Percentiles rank a stretch among this genome's conserved stretches.
Evolutionary conservation across 345 rosid genomes (phyloP).

Genomic region (Bretschneidera sinensis): DNA sequence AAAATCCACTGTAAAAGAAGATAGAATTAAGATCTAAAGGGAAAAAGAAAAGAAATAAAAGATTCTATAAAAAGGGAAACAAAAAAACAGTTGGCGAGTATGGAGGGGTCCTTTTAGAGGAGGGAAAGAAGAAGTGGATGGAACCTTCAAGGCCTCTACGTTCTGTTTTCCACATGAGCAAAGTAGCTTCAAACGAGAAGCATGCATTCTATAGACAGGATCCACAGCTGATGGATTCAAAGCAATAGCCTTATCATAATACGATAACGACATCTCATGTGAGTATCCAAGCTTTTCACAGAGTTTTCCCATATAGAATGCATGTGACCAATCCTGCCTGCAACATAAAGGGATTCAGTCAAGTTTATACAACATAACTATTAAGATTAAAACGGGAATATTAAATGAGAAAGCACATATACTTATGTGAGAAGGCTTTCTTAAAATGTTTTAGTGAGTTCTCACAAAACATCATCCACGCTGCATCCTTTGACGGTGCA

Average conservation of each 20-base stretch:
- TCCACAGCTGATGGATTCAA: conserved; percentile 86
- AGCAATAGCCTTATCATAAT: conserved; percentile 70
- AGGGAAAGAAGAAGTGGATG: conserved; percentile 8
- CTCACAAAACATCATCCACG: conserved; percentile 71
- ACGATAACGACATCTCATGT: conserved; percentile 56
- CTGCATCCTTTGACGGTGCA: conserved; percentile 73
- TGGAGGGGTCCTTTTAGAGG: not conserved
- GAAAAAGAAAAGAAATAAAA: too few species aligned
- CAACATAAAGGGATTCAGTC: conserved; percentile 14
- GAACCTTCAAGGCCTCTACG: conserved; percentile 72
- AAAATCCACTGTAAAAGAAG: not conserved
- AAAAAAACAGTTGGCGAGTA: not conserved
- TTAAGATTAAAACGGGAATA: conserved; percentile 14
- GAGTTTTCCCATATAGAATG: conserved; percentile 96
- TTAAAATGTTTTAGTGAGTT: conserved; percentile 84
- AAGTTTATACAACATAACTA: conserved; percentile 1
- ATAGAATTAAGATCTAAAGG: not conserved
- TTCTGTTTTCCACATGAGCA: conserved; percentile 59
- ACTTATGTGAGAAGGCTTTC: conserved; percentile 84
- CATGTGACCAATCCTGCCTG: conserved; percentile 98
- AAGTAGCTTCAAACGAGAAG: conserved; percentile 88
- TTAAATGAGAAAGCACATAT: conserved; percentile 18
- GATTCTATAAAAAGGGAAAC: not conserved
- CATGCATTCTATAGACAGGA: conserved; percentile 94
- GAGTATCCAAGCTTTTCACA: conserved; percentile 82